These are phyloP conservation scores for Podaxis pistillaris DNA, from an alignment of 768 basidiomycete species.

Conservation along the genomic window DNA sequence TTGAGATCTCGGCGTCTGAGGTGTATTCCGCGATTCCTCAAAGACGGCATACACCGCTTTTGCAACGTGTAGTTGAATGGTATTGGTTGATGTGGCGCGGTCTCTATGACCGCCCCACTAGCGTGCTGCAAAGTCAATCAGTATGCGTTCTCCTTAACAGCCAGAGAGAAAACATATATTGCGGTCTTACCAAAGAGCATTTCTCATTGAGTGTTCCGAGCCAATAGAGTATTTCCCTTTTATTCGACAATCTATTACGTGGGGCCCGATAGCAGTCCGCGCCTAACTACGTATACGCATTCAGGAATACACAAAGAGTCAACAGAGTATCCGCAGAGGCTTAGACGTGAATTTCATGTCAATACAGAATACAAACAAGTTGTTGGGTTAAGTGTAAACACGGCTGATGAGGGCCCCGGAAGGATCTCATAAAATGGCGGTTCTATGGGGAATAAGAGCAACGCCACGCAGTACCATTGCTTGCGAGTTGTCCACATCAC, in stretches of 20 bases:
- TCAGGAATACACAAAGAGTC: too few species aligned
- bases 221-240: slow-evolving; percentile 15
- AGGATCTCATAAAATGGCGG: slow-evolving; percentile 32
- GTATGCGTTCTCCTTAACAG: background rate
- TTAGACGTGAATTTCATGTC: background rate
- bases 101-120: background rate
- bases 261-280: too few species aligned
- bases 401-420: slow-evolving; percentile 32
- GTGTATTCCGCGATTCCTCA: background rate
- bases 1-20: background rate
- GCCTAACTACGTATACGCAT: too few species aligned
- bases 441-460: slow-evolving; percentile 23
- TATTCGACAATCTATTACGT: too few species aligned
- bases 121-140: background rate
- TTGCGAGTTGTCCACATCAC: too few species aligned
- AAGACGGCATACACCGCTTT: slow-evolving; percentile 3
- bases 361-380: background rate
- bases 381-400: slow-evolving; percentile 26
- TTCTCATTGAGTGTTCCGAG: slow-evolving; percentile 13
- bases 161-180: background rate
- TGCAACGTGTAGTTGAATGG: slow-evolving; percentile 1
- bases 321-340: background rate
- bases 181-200: background rate
- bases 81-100: background rate
- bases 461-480: background rate